Conservation (phyloP, 495 filamentous ascomycete genomes). For the Tuber microsphaerosporum region DNA sequence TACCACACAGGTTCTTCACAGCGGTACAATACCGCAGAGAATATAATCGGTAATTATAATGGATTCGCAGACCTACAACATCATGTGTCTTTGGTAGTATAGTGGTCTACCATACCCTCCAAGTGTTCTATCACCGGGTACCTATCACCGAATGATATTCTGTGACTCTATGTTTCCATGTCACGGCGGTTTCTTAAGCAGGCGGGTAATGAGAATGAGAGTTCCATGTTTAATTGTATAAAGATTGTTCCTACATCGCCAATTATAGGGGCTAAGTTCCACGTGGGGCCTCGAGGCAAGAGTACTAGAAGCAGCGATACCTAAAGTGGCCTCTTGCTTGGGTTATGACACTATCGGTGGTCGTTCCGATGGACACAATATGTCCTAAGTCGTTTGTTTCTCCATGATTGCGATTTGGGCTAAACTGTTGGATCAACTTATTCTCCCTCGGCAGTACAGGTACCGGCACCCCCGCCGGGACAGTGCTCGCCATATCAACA, state of each 20-base stretch:
- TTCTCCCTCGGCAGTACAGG: slow-evolving; percentile 11
- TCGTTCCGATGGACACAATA: background rate
- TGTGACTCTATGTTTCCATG: background rate
- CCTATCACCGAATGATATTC: background rate
- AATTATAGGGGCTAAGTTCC: background rate
- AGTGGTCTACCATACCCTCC: background rate
- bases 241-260: no score
- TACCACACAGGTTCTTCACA: no score
- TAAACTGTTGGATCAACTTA: slow-evolving; percentile 18
- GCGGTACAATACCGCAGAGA: no score
- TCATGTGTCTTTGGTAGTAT: no score
- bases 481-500: slow-evolving; percentile 1
- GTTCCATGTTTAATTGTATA: background rate
- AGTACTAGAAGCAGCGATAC: background rate
- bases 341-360: background rate
- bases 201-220: background rate
- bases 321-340: background rate
- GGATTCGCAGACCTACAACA: no score
- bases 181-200: background rate
- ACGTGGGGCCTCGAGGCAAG: background rate
- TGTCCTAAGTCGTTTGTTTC: background rate
- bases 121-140: background rate
- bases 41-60: no score
- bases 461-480: slow-evolving; percentile 13
- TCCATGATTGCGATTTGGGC: slow-evolving; percentile 8